These are phyloP conservation scores for Metarhizium rileyi DNA, from an alignment of 2,329 filamentous ascomycete species.

Conservation along the genomic window DNA sequence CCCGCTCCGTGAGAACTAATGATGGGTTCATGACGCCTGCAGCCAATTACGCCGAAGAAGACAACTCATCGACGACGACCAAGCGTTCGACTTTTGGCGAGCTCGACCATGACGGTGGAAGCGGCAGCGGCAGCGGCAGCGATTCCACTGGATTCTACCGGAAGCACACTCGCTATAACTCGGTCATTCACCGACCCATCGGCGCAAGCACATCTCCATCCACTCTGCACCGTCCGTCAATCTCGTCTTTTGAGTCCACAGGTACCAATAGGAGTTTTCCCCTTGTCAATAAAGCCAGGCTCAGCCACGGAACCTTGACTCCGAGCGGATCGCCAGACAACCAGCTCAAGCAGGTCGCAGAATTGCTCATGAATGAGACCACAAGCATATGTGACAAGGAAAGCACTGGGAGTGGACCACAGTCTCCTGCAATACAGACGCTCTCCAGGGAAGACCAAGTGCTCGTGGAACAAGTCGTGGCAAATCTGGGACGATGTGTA, in stretches of 20 bases:
- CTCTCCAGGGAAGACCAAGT: constrained; percentile 47
- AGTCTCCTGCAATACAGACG: constrained; percentile 33
- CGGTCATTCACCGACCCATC: constrained; percentile 33
- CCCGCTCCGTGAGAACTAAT: constrained; percentile 10
- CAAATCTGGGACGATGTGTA: constrained; percentile 50
- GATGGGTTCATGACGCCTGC: constrained; percentile 13
- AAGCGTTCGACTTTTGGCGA: constrained; percentile 17
- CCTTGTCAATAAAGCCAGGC: constrained; percentile 42
- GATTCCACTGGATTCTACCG: constrained; percentile 13
- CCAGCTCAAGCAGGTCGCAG: constrained; percentile 37
- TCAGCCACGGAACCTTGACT: constrained; percentile 36
- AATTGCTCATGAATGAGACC: constrained; percentile 39
- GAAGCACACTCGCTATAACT: constrained; percentile 18
- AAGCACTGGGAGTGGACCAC: constrained; percentile 17
- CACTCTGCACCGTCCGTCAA: constrained; percentile 41
- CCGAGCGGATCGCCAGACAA: constrained; percentile 40
- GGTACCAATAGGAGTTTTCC: constrained; percentile 55
- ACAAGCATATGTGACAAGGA: constrained; percentile 30
- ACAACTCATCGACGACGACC: constrained; percentile 6
- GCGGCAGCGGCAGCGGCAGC: constrained; percentile 8
- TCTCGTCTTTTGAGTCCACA: constrained; percentile 47
- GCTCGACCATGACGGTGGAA: not conserved
- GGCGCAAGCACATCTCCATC: constrained; percentile 29
- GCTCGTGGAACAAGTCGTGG: constrained; percentile 50
- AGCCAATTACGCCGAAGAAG: constrained; percentile 12